Conservation (phyloP, 2,329 filamentous ascomycete species). For the Plectosphaerella cucumerina region DNA sequence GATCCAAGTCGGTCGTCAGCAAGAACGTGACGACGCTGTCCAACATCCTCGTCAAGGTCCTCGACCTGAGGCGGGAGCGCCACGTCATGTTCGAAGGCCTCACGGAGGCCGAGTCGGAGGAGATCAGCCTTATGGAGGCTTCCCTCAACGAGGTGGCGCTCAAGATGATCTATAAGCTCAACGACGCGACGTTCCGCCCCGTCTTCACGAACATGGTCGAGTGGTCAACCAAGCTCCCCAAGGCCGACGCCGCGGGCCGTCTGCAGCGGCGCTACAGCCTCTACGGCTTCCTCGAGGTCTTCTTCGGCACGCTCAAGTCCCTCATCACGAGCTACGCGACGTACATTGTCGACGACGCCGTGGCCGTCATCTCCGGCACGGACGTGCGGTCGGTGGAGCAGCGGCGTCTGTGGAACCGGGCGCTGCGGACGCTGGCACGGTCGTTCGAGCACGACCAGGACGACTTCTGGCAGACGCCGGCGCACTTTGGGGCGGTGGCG, state of each 20-base stretch:
- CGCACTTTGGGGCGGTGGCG: conserved; percentile 74
- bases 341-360: conserved; percentile 74
- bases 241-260: conserved; percentile 55
- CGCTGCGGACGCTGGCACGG: conserved; percentile 67
- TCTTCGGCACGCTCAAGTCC: conserved; percentile 85
- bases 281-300: conserved; percentile 73
- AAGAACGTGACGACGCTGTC: conserved; percentile 72
- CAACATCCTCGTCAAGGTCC: conserved; percentile 52
- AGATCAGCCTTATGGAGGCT: conserved; percentile 54
- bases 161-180: conserved; percentile 94
- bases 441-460: conserved; percentile 89
- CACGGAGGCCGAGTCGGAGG: conserved; percentile 32
- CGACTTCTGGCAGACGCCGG: conserved; percentile 91
- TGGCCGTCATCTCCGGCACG: conserved; percentile 52
- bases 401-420: conserved; percentile 60
- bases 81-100: conserved; percentile 38
- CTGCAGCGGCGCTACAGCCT: conserved; percentile 67
- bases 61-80: conserved; percentile 63
- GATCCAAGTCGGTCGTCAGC: conserved; percentile 72
- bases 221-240: conserved; percentile 64
- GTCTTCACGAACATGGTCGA: conserved; percentile 85
- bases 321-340: conserved; percentile 91
- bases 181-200: conserved; percentile 88
- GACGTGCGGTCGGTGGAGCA: conserved; percentile 46
- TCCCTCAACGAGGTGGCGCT: conserved; percentile 67